Base-by-base conservation (phyloP, 352 stramenopile genomes). In the Hyaloperonospora arabidopsidis region DNA sequence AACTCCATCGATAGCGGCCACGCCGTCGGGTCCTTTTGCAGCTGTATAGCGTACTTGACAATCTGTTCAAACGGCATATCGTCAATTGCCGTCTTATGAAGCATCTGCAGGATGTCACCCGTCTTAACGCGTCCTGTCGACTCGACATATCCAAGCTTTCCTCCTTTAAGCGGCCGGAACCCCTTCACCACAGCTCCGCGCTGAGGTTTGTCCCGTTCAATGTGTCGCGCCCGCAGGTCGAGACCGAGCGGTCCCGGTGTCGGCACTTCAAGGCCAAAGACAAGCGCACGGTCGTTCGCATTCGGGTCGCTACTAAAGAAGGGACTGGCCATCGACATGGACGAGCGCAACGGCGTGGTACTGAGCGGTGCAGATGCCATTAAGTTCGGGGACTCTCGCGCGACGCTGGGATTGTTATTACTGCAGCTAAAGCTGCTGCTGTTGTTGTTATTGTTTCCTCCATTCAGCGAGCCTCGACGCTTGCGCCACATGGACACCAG, bases 11-110 rank as follows among this genome's bases (percentile, higher is more conserved):
- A 66, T 15, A 93, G 63, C 4, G 82, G 82, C 82, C 82, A 93
- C 6, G 77, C 79, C 0, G 58, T 61, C 29, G 74, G 49, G 25
- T 93, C 74, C 46, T 77, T 73, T 54, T 93, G 82, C 19, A 90
- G 55, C 45, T 87, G 66, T 62, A 86, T 76, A 2, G 79, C 82
- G 53, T 88, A 75, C 41, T 82, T 76, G 8, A 93, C 80, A 54
- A 93, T 93, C 54, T 84, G 70, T 13, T 93, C 82, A 45, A 93
- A 93, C 18, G 80, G 78, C 64, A 93, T 77, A 41, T 93, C 78
- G 51, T 93, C 82, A 14, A 93, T 81, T 12, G 67, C 57, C 8
- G 74, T 87, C 46, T 82, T 75, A 59, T 93, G 79, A 54, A 93
- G 86, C 45, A 87, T 63, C 63, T 89, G 69, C 18, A 90, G 47